Percentiles rank a stretch among this genome's conserved stretches.
Conservation (phyloP, 1,284 basidiomycete genomes). For the Athelia sp. region DNA sequence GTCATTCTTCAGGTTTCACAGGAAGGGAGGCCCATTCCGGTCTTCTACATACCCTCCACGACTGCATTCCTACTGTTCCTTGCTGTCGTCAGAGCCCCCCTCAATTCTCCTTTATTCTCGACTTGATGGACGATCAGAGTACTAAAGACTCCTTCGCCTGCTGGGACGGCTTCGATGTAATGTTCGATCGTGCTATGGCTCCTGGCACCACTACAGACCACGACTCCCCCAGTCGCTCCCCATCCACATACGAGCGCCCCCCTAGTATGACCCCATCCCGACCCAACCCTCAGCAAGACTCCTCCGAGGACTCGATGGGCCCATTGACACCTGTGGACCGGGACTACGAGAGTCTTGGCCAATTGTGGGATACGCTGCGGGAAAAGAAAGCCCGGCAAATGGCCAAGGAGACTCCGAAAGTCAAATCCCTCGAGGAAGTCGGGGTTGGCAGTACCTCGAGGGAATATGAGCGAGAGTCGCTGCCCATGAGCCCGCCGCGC, state of each 20-base stretch:
- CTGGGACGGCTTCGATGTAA: slow-evolving; percentile 31
- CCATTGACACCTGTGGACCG: slow-evolving; percentile 23
- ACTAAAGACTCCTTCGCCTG: slow-evolving; percentile 28
- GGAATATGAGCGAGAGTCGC: neutral
- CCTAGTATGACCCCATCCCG: slow-evolving; percentile 9
- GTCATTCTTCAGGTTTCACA: neutral
- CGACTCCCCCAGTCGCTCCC: slow-evolving; percentile 11
- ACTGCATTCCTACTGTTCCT: no score
- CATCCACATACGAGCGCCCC: slow-evolving; percentile 4
- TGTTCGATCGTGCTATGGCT: slow-evolving; percentile 14
- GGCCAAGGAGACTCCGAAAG: slow-evolving; percentile 60
- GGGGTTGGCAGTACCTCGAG: slow-evolving; percentile 13
- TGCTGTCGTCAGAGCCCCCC: no score
- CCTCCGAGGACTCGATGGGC: slow-evolving; percentile 31
- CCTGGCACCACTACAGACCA: slow-evolving; percentile 5
- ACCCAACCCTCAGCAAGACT: slow-evolving; percentile 30
- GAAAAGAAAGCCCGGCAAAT: slow-evolving; percentile 57
- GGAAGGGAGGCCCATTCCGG: neutral
- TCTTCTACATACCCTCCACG: no score
- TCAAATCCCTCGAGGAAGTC: slow-evolving; percentile 56
- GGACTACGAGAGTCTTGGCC: slow-evolving; percentile 45
- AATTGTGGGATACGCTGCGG: slow-evolving; percentile 59
- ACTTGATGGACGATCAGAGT: neutral
- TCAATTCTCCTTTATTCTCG: no score
- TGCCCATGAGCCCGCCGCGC: slow-evolving; percentile 9